A percentile compares a stretch with the other conserved stretches of the same genome.
Evolutionary conservation across 768 basidiomycete genomes (phyloP).

Genomic region (Lactarius sp.): DNA sequence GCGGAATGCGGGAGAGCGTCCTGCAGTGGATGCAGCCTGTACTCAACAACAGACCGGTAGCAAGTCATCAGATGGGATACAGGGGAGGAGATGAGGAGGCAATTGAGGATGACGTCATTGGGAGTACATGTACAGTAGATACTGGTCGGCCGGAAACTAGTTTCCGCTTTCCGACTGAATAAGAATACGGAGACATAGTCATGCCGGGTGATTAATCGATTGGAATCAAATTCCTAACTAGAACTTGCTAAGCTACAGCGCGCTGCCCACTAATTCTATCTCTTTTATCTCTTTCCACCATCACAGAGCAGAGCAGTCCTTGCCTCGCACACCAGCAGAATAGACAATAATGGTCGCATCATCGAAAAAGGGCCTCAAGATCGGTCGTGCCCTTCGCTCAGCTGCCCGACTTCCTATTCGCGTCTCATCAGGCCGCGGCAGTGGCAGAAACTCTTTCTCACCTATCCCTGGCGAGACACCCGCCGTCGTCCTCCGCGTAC

Average conservation of each 20-base stretch:
- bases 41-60: neutral
- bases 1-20: neutral
- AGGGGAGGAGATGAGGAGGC: no score
- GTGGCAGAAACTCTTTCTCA: conserved; percentile 34
- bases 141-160: no score
- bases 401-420: conserved; percentile 52
- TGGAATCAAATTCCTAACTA: no score
- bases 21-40: conserved; percentile 7
- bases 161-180: no score
- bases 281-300: no score
- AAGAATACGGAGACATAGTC: no score
- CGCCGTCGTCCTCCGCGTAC: conserved; percentile 60
- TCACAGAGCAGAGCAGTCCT: no score
- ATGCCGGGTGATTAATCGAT: no score
- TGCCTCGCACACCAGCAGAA: neutral
- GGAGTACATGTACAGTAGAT: neutral
- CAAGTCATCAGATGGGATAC: no score
- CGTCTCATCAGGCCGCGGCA: conserved; percentile 40
- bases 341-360: conserved; percentile 8
- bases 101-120: neutral
- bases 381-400: conserved; percentile 55
- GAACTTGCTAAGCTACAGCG: no score
- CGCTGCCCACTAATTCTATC: no score
- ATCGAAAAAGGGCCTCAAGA: conserved; percentile 42
- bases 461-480: conserved; percentile 61